These are phyloP conservation scores for Zygosaccharomyces rouxii DNA, from an alignment of 805 yeast species.

Conservation along the genomic window DNA sequence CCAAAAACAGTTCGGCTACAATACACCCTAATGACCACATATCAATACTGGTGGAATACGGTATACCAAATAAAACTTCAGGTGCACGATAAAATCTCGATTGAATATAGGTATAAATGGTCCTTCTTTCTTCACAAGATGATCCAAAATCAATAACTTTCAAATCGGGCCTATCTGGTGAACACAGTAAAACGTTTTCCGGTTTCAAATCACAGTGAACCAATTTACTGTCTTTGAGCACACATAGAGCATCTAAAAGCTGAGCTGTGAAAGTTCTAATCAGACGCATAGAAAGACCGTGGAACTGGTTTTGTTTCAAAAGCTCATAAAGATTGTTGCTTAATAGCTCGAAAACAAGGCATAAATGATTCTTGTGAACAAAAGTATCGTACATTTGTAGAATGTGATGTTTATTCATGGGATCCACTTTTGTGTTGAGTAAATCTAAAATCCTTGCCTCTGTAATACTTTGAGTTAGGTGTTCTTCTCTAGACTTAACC, in stretches of 20 bases:
- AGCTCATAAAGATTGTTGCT: constrained; percentile 87
- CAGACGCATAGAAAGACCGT: constrained; percentile 76
- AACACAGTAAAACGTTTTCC: constrained; percentile 79
- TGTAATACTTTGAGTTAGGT: constrained; percentile 82
- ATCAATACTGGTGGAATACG: constrained; percentile 89
- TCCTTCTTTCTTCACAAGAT: constrained; percentile 88
- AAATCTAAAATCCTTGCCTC: constrained; percentile 85
- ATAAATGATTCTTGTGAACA: constrained; percentile 86
- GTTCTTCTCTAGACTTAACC: constrained; percentile 87
- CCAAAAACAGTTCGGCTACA: constrained; percentile 82
- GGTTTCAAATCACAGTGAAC: constrained; percentile 98
- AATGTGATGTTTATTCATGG: constrained; percentile 68
- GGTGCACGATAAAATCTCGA: constrained; percentile 93
- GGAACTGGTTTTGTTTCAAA: constrained; percentile 87
- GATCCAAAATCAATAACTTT: constrained; percentile 95
- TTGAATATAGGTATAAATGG: constrained; percentile 86
- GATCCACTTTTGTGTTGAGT: constrained; percentile 66
- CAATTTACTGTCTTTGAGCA: constrained; percentile 74
- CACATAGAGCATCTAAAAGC: constrained; percentile 71
- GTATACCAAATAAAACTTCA: constrained; percentile 86
- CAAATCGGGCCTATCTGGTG: constrained; percentile 68
- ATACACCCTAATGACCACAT: constrained; percentile 98
- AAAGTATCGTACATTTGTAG: constrained; percentile 80
- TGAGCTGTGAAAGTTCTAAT: constrained; percentile 78
- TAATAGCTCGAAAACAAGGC: constrained; percentile 85